Percentiles rank a stretch among this genome's conserved stretches.
Evolutionary conservation across 495 filamentous ascomycete genomes (phyloP).

Genomic region (Aspergillus mulundensis): DNA sequence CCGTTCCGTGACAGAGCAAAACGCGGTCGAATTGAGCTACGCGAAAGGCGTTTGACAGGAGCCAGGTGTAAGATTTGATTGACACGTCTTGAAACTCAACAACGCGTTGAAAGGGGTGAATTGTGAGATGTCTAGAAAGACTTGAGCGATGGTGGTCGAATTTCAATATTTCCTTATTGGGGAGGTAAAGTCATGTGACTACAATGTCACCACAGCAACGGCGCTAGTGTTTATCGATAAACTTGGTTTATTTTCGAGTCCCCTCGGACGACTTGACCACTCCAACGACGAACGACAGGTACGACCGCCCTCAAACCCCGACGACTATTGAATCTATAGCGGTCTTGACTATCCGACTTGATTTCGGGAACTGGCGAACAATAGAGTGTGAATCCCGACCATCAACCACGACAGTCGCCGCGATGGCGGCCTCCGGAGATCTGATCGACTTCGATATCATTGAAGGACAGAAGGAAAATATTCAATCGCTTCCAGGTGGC

Average conservation of each 20-base stretch:
- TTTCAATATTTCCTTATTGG: background rate
- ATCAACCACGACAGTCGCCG: slow-evolving; percentile 18
- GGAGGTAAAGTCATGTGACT: slow-evolving; percentile 22
- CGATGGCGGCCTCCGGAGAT: slow-evolving; percentile 53
- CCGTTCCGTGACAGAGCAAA: too few species aligned
- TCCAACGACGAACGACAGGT: slow-evolving; percentile 7
- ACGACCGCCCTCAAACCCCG: background rate
- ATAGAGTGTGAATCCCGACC: background rate
- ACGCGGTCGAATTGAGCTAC: too few species aligned
- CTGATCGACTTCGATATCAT: slow-evolving; percentile 91
- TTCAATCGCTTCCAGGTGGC: slow-evolving; percentile 85
- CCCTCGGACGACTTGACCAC: slow-evolving; percentile 3
- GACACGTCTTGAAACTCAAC: background rate
- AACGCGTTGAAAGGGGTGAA: background rate
- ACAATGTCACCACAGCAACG: slow-evolving; percentile 32
- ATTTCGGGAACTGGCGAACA: background rate
- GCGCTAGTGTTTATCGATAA: slow-evolving; percentile 44
- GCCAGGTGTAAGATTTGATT: too few species aligned
- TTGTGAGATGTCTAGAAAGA: background rate
- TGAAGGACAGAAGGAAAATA: slow-evolving; percentile 95
- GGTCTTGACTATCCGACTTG: background rate
- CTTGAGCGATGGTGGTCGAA: background rate
- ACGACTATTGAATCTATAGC: background rate
- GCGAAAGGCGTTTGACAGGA: too few species aligned
- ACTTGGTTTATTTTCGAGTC: slow-evolving; percentile 7